A percentile compares a stretch with the other conserved stretches of the same genome.
These are phyloP conservation scores for Skeletonema menzelii DNA, from an alignment of 108 stramenopile species.

Conservation along the genomic window DNA sequence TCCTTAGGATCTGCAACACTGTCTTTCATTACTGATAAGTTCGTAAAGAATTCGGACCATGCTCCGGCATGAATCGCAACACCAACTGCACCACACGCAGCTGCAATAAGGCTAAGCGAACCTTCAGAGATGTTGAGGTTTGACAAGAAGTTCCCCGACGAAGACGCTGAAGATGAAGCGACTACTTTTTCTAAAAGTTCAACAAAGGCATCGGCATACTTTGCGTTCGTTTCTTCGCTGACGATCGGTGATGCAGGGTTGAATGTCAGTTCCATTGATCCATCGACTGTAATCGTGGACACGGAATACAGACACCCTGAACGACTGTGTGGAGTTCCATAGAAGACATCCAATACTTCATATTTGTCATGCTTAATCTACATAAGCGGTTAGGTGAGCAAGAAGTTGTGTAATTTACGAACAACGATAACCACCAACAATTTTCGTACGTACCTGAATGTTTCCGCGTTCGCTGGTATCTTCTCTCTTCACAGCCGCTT, in stretches of 20 bases:
- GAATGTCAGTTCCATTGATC: slow-evolving; percentile 75
- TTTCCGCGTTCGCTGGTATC: slow-evolving; percentile 34
- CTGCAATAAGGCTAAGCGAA: slow-evolving; percentile 49
- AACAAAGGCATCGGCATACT: slow-evolving; percentile 78
- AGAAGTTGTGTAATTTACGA: neutral
- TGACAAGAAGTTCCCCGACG: slow-evolving; percentile 14
- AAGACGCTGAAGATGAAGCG: slow-evolving; percentile 16
- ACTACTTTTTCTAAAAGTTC: slow-evolving; percentile 65
- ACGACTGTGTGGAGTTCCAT: slow-evolving; percentile 72
- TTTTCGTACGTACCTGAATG: slow-evolving; percentile 40
- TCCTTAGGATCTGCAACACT: slow-evolving; percentile 72
- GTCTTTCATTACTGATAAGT: slow-evolving; percentile 71
- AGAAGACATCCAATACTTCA: slow-evolving; percentile 76
- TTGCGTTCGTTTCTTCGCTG: slow-evolving; percentile 52
- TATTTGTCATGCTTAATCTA: slow-evolving; percentile 69
- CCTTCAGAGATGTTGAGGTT: slow-evolving; percentile 49
- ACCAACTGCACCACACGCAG: slow-evolving; percentile 52
- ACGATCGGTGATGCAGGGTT: slow-evolving; percentile 81
- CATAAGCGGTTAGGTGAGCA: neutral
- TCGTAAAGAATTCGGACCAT: slow-evolving; percentile 67
- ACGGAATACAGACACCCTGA: slow-evolving; percentile 77
- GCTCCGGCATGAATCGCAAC: slow-evolving; percentile 68
- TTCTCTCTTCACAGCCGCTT: slow-evolving; percentile 63
- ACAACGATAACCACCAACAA: neutral
- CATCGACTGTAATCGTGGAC: slow-evolving; percentile 76